Base-by-base conservation (phyloP, 495 filamentous ascomycete species). In the Xylaria nigripes region DNA sequence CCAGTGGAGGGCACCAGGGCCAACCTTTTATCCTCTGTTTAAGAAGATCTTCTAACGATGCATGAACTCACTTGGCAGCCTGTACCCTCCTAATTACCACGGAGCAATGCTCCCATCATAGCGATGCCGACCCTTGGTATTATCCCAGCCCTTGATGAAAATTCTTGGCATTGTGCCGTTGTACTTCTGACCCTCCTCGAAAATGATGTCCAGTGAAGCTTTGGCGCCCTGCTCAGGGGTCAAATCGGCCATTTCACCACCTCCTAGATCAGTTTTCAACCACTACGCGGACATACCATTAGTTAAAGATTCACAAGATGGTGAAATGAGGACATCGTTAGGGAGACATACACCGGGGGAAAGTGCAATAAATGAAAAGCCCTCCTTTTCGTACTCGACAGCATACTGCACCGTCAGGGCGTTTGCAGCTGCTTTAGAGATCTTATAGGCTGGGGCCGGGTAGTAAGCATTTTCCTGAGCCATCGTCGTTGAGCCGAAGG, bases 381-480 rank as follows among this genome's bases (percentile, higher is more conserved):
- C 72, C 8, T 74, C 63, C 4, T 67, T 54, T 2, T 59, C 68
- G 50, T 70, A 73, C 15, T 66, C 59, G 38, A 68, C 51, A 0
- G 76, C 68, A 48, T 78, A 78, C 52, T 78, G 73, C 0, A 73
- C 66, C 2, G 72, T 79, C 5, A 81, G 56, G 61, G 72, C 71
- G 48, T 80, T 79, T 46, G 78, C 48, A 2, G 73, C 74, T 0
- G 77, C 73, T 59, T 81, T 82, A 30, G 70, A 64, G 52, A 81
- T 70, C 55, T 76, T 79, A 56, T 82, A 81, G 6, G 72, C 72
- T 6, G 73, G 76, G 8, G 30, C 54, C 0, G 66, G 65, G 10
- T 57, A 36, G 9, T 46, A 30, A 2, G 45, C 48, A 45, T 59
- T 69, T 6, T 34, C 44, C 5, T 25, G 21, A 3, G 69, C 63